Percentiles rank a stretch among this genome's conserved stretches.
These are phyloP conservation scores for Tephrocybe sp. DNA, from an alignment of 768 basidiomycete species.

Conservation along the genomic window DNA sequence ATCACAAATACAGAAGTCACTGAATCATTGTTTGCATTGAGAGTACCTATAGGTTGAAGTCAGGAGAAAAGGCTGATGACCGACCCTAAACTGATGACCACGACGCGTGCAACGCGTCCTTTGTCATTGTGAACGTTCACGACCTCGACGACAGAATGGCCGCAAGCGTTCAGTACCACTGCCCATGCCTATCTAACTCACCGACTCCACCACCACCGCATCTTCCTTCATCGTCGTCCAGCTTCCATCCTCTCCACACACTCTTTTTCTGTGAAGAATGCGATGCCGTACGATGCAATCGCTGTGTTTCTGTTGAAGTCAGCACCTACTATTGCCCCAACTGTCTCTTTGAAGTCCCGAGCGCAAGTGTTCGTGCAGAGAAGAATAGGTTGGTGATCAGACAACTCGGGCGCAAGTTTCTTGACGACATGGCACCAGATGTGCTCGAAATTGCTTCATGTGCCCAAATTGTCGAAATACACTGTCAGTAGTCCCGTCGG, in stretches of 20 bases:
- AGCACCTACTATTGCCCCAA: slow-evolving; percentile 98
- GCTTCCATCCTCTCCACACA: slow-evolving; percentile 79
- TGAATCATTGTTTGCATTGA: too few relatives aligned
- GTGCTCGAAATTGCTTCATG: slow-evolving; percentile 96
- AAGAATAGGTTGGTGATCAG: slow-evolving; percentile 74
- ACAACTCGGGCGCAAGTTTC: slow-evolving; percentile 1
- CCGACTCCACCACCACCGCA: slow-evolving; percentile 72
- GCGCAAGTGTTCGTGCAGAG: slow-evolving; percentile 96
- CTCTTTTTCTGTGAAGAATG: slow-evolving; percentile 99
- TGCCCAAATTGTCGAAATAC: slow-evolving; percentile 94
- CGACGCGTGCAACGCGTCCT: neutral
- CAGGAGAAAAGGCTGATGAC: too few relatives aligned
- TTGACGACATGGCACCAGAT: slow-evolving; percentile 50
- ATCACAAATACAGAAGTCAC: too few relatives aligned
- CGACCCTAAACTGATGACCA: neutral
- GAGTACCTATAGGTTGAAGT: too few relatives aligned
- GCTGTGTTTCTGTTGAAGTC: slow-evolving; percentile 91
- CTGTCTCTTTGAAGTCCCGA: slow-evolving; percentile 97
- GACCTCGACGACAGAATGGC: neutral
- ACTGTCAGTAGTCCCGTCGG: slow-evolving; percentile 87
- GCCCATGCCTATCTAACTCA: slow-evolving; percentile 64
- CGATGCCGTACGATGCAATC: slow-evolving; percentile 90
- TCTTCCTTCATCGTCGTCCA: slow-evolving; percentile 73
- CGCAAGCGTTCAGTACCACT: slow-evolving; percentile 56
- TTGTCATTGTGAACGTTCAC: neutral